These are phyloP conservation scores for Pyrenula massariospora DNA, from an alignment of 495 filamentous ascomycete genomes.

Conservation along the genomic window DNA sequence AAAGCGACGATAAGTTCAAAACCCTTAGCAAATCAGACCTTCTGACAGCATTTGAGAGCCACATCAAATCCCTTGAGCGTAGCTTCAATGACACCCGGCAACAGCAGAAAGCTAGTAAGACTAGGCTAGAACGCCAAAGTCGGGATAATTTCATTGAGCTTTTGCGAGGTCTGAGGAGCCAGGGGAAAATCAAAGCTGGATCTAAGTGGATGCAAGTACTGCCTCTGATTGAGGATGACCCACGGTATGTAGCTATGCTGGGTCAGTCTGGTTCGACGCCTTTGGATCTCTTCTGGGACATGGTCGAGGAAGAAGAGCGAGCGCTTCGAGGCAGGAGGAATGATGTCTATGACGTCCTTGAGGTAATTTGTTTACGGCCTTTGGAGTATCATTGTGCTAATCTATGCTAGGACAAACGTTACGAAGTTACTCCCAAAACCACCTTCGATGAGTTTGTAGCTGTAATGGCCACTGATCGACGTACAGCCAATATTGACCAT, in stretches of 20 bases:
- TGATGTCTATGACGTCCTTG: slow-evolving; percentile 79
- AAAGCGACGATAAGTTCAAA: slow-evolving; percentile 80
- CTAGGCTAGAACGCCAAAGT: slow-evolving; percentile 71
- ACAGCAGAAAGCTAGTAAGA: slow-evolving; percentile 67
- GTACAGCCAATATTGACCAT: slow-evolving; percentile 69
- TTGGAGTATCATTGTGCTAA: slow-evolving; percentile 6
- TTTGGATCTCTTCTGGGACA: slow-evolving; percentile 95
- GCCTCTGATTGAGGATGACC: slow-evolving; percentile 66
- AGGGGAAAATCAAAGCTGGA: slow-evolving; percentile 80
- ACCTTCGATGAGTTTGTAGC: slow-evolving; percentile 75
- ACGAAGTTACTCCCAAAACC: slow-evolving; percentile 77
- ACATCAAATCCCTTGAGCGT: slow-evolving; percentile 84
- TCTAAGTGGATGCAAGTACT: slow-evolving; percentile 81
- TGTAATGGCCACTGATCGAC: slow-evolving; percentile 68
- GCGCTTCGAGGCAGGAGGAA: slow-evolving; percentile 70
- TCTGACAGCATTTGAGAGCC: slow-evolving; percentile 85
- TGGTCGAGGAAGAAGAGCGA: slow-evolving; percentile 86
- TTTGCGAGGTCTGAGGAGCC: slow-evolving; percentile 57
- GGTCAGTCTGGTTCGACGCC: slow-evolving; percentile 81
- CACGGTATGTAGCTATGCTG: slow-evolving; percentile 73
- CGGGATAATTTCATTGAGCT: slow-evolving; percentile 69
- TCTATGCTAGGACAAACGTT: slow-evolving; percentile 65
- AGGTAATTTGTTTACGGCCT: slow-evolving; percentile 44
- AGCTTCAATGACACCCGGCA: slow-evolving; percentile 82
- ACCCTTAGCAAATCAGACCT: slow-evolving; percentile 80